These are phyloP conservation scores for Lodderomyces oxycetoniae DNA, from an alignment of 1,139 yeast genomes.

Conservation along the genomic window DNA sequence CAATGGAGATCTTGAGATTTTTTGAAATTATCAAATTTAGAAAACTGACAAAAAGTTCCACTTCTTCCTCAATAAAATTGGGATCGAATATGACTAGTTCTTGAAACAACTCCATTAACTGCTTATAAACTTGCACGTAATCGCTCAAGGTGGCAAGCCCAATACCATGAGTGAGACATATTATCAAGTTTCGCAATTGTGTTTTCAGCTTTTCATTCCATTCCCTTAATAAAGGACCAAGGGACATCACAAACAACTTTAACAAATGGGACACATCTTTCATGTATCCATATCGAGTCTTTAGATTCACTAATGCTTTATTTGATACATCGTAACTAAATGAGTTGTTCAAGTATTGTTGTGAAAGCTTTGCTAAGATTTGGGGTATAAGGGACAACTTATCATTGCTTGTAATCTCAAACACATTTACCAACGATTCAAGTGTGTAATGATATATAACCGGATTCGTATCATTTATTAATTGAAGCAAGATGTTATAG, in stretches of 20 bases:
- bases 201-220: conserved; percentile 18
- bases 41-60: conserved; percentile 28
- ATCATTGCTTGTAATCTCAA: conserved; percentile 56
- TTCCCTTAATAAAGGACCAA: conserved; percentile 38
- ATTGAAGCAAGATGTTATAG: conserved; percentile 54
- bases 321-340: conserved; percentile 42
- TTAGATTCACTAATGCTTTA: conserved; percentile 26
- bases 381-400: conserved; percentile 45
- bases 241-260: conserved; percentile 29
- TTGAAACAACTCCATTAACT: conserved; percentile 30
- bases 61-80: conserved; percentile 29
- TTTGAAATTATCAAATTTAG: conserved; percentile 32
- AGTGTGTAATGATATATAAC: conserved; percentile 71
- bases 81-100: conserved; percentile 42
- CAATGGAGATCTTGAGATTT: conserved; percentile 37
- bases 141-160: conserved; percentile 31
- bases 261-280: conserved; percentile 24
- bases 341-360: conserved; percentile 41
- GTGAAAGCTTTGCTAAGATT: conserved; percentile 41
- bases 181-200: conserved; percentile 27
- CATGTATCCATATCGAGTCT: conserved; percentile 25
- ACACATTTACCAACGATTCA: conserved; percentile 51
- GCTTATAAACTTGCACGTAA: conserved; percentile 21
- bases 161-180: conserved; percentile 30
- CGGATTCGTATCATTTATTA: conserved; percentile 80